Conservation (phyloP, 2,329 filamentous ascomycete genomes). For the Alternaria longipes region DNA sequence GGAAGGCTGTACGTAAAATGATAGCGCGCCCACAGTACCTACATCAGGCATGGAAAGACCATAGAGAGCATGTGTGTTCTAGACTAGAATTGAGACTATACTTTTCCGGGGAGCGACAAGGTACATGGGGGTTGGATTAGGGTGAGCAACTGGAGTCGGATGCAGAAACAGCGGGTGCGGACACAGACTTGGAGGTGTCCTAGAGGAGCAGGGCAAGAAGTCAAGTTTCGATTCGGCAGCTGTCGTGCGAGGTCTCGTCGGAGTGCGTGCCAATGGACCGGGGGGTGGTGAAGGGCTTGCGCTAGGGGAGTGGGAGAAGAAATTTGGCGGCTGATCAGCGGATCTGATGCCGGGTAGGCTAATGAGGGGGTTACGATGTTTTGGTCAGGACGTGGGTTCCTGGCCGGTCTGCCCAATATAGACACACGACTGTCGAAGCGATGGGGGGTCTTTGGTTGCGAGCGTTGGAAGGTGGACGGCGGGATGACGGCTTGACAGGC, state of each 20-base stretch:
- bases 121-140: conserved; percentile 36
- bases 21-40: conserved; percentile 36
- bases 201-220: conserved; percentile 35
- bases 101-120: conserved; percentile 25
- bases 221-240: conserved; percentile 44
- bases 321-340: conserved; percentile 40
- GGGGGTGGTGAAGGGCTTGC: conserved; percentile 38
- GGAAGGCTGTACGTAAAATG: conserved; percentile 43
- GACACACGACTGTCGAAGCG: conserved; percentile 14
- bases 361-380: conserved; percentile 26
- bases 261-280: conserved; percentile 32
- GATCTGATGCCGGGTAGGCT: conserved; percentile 23
- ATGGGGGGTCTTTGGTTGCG: conserved; percentile 14
- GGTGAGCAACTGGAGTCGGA: conserved; percentile 38
- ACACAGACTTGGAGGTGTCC: conserved; percentile 31
- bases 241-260: conserved; percentile 38
- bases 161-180: conserved; percentile 39
- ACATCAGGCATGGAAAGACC: conserved; percentile 28
- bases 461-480: conserved; percentile 18
- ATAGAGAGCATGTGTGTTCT: conserved; percentile 33
- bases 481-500: conserved; percentile 14
- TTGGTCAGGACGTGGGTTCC: conserved; percentile 23
- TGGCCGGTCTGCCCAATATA: conserved; percentile 15
- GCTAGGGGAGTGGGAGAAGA: conserved; percentile 42
- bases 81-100: conserved; percentile 35